Evolutionary conservation across 139 green algal species (phyloP), one percentile per base, ranked within the genome.

Genomic region (Volvox reticuliferus): DNA sequence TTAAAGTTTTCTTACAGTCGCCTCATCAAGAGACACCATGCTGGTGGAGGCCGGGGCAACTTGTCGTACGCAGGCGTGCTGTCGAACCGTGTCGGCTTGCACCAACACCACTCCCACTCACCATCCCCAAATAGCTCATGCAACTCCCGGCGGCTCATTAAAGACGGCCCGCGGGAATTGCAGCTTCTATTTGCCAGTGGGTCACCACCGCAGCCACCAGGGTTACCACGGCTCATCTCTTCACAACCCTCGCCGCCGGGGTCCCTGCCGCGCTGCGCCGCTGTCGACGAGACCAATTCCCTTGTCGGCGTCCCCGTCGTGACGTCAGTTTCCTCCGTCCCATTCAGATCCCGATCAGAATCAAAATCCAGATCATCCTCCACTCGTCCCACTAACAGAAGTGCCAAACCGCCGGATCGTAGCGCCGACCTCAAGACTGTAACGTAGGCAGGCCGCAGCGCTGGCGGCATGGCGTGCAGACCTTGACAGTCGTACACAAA

Each of bases 401-500:
- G 83, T 37, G 26, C 83, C 17, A 79, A 16, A 12, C 83, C 83
- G 65, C 83, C 83, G 24, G 5, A 6, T 33, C 83, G 35, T 68
- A 89, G 65, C 24, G 83, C 83, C 14, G 1, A 21, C 1, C 18
- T 21, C 83, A 89, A 3, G 12, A 89, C 83, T 67, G 30, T 3
- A 24, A 50, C 36, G 67, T 89, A 89, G 22, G 67, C 26, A 1
- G 67, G 35, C 36, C 83, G 67, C 67, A 79, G 67, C 35, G 30
- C 21, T 24, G 33, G 67, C 19, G 83, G 83, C 36, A 89, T 80
- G 21, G 83, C 83, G 24, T 89, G 83, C 67, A 89, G 67, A 0
- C 83, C 83, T 37, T 89, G 83, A 35, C 82, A 88, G 61, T 88
- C 82, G 63, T 88, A 88, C 9, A 33, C 82, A 36, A 88, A 65